These are phyloP conservation scores for Yarrowia osloensis DNA, from an alignment of 805 yeast genomes.

Conservation along the genomic window DNA sequence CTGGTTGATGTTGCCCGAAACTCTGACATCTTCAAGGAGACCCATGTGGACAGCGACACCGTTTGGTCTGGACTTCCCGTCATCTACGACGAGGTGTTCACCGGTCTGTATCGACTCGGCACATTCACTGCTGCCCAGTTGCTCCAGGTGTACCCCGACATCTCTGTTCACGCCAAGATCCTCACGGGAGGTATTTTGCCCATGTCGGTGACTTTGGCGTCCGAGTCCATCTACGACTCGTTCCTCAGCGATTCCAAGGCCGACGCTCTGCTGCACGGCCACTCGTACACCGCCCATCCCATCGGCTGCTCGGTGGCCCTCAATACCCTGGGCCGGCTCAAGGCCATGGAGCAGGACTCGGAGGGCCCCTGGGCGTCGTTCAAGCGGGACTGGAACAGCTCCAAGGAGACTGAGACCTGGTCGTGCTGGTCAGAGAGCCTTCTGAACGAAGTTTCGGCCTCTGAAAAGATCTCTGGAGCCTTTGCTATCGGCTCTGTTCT, in stretches of 20 bases:
- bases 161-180: constrained; percentile 38
- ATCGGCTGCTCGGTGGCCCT: constrained; percentile 37
- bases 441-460: constrained; percentile 32
- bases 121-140: constrained; percentile 33
- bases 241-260: constrained; percentile 36
- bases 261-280: constrained; percentile 39
- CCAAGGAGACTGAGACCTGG: constrained; percentile 31
- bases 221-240: constrained; percentile 36
- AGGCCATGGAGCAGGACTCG: constrained; percentile 27
- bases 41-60: not conserved
- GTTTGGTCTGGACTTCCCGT: constrained; percentile 38
- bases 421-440: constrained; percentile 36
- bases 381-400: constrained; percentile 33
- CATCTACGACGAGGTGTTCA: constrained; percentile 38
- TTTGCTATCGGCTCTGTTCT: constrained; percentile 37
- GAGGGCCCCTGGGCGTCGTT: constrained; percentile 32
- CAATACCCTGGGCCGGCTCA: constrained; percentile 33
- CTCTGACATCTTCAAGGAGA: constrained; percentile 30
- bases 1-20: constrained; percentile 35
- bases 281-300: constrained; percentile 39
- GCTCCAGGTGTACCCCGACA: constrained; percentile 36
- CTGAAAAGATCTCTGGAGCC: constrained; percentile 33
- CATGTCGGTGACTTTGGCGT: constrained; percentile 36
- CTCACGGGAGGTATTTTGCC: constrained; percentile 39
- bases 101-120: constrained; percentile 39